Evolutionary conservation across 306 rosid genomes (phyloP), one percentile per base, ranked within the genome.

Genomic region (Citrullus colocynthis): DNA sequence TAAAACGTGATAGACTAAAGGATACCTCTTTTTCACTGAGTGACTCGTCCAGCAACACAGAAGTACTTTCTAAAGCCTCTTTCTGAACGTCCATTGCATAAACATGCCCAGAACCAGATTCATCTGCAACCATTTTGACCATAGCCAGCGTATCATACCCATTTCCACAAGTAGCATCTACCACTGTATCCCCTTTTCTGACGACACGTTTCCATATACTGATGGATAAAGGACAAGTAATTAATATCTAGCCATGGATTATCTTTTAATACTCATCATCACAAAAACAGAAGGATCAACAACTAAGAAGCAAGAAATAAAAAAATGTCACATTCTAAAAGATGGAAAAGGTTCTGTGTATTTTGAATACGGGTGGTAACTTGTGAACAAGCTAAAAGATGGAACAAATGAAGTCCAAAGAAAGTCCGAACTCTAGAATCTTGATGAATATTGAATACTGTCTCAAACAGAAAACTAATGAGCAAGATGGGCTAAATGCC

Each of bases 141-240:
- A 92, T 82, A 42, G 83, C 90, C 75, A 90, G 89, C 70, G 98
- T 88, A 82, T 94, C 97, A 83, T 82, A 83, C 59, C 96, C 98
- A 81, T 94, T 94, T 72, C 98, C 97, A 78, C 92, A 94, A 61
- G 98, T 94, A 78, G 97, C 96, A 85, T 94, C 98, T 45, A 92
- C 77, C 54, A 90, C 96, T 9, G 86, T 85, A 82, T 94, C 96
- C 70, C 97, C 97, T 83, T 89, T 89, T 77, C 72, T 81, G 72
- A 92, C 82, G 66, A 91, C 82, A 78, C 74, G 82, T 58, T 90
- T 86, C 98, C 98, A 94, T 14, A 92, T 89, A 87, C 97, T 94
- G 81, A 74, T 52, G 21, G 21, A 72, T 16, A 72, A 49, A 72
- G 60, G 11, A 48, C n/a, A 28, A 24, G 34, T 71, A 45, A 71